Percentiles rank a stretch among this genome's conserved stretches.
phyloP scores from a whole-genome alignment of 345 rosid species.

The Salix dunnii region DNA sequence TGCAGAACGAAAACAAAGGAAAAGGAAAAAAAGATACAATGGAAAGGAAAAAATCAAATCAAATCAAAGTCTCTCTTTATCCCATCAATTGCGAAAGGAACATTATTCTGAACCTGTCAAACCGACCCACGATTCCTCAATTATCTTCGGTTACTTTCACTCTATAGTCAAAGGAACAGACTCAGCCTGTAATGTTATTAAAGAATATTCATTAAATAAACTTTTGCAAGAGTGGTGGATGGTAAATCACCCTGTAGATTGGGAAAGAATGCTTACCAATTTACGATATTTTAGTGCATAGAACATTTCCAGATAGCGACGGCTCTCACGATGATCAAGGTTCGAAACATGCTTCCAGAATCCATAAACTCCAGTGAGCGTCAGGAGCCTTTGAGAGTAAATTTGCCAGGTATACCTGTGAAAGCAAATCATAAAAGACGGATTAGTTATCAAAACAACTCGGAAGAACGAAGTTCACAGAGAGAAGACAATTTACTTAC shows the following conservation, averaged over 20 bases:
- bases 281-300: constrained; percentile 75
- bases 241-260: not conserved
- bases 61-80: constrained; percentile 7
- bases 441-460: not conserved
- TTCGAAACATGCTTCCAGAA: constrained; percentile 96
- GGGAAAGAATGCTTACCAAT: constrained; percentile 42
- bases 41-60: not conserved
- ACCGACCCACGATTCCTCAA: not conserved
- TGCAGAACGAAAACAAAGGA: not conserved
- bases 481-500: constrained; percentile 29
- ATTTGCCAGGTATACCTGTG: constrained; percentile 87
- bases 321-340: constrained; percentile 83
- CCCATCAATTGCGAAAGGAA: constrained; percentile 20
- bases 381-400: constrained; percentile 78
- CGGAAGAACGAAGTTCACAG: not conserved
- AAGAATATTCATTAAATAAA: not conserved
- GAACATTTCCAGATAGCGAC: constrained; percentile 92
- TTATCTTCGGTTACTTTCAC: not conserved
- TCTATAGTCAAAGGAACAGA: constrained; percentile 66
- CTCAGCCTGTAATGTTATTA: constrained; percentile 52
- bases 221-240: no score
- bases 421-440: not conserved
- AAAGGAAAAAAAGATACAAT: not conserved
- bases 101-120: constrained; percentile 20
- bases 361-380: constrained; percentile 82